phyloP scores from a whole-genome alignment of 2,329 filamentous ascomycete genomes.

The Sporothrix dimorphospora region DNA sequence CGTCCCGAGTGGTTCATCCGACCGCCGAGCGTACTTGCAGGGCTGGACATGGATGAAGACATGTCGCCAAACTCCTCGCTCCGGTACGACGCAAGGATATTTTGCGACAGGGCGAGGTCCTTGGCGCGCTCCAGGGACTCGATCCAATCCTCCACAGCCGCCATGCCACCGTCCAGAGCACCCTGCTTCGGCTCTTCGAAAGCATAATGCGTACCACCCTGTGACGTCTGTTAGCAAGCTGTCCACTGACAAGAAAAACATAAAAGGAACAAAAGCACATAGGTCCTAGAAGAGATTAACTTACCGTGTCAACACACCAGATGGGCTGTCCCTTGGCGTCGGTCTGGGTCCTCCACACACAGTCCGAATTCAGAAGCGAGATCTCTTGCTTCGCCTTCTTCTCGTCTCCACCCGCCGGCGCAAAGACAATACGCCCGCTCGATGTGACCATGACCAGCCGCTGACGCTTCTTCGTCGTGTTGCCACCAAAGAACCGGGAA shows the following conservation, averaged over 20 bases:
- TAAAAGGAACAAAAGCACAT: background rate
- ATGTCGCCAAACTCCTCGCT: slow-evolving; percentile 71
- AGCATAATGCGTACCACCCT: slow-evolving; percentile 87
- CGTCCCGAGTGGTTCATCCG: slow-evolving; percentile 59
- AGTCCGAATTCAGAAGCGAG: slow-evolving; percentile 75
- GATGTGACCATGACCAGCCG: slow-evolving; percentile 94
- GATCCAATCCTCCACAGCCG: slow-evolving; percentile 87
- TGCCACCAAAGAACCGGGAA: slow-evolving; percentile 89
- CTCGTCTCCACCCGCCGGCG: slow-evolving; percentile 88
- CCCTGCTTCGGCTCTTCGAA: slow-evolving; percentile 89
- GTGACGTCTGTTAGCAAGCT: slow-evolving; percentile 26
- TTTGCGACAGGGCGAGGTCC: slow-evolving; percentile 79
- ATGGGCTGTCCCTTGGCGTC: slow-evolving; percentile 86
- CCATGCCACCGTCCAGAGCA: slow-evolving; percentile 63
- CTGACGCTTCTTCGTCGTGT: slow-evolving; percentile 88
- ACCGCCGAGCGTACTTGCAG: slow-evolving; percentile 71
- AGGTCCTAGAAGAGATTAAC: slow-evolving; percentile 41
- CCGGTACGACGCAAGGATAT: slow-evolving; percentile 66
- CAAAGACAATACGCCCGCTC: slow-evolving; percentile 84
- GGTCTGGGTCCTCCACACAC: slow-evolving; percentile 75
- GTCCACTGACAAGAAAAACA: background rate
- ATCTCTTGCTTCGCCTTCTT: slow-evolving; percentile 95
- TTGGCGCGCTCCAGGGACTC: slow-evolving; percentile 84
- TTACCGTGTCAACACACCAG: slow-evolving; percentile 92
- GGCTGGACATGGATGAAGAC: slow-evolving; percentile 74